Base-by-base conservation (phyloP, 805 yeast species). In the Kregervanrija pseudodelftensis region DNA sequence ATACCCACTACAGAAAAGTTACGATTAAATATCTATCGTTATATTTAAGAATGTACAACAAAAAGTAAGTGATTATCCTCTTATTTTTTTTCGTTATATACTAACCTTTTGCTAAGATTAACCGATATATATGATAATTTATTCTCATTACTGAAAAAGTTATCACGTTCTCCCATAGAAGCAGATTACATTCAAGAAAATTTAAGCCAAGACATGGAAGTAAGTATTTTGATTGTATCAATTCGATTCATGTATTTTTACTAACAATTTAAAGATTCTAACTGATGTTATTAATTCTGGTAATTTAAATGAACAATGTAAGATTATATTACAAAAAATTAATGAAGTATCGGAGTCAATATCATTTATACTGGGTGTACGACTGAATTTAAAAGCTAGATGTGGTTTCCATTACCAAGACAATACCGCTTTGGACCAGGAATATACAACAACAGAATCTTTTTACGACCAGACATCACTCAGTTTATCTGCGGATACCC, bases 71-170 rank as follows among this genome's bases (percentile, higher is more conserved):
- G n/a, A 30, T 38, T 7, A 3, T 38, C 30, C 33, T 12, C 12
- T 30, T 30, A 28, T 38, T 13, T 17, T 38, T 12, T 17, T 38
- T 11, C 14, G 30, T 14, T 38, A 4, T 7, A 22, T 38, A 30
- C 33, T 30, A 31, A 34, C 33, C 8, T 22, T 22, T 13, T 22
- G 33, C 4, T 10, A 14, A 42, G 44, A 42, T 13, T 42, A 17
- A 42, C 44, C 15, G 44, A 42, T 12, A 42, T 42, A 2, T 36
- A 42, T 30, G 32, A 36, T 33, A 40, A 42, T 42, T 37, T 42
- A n/a, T 36, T 36, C n/a, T 36, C 30, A 30, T 35, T 42, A n/a
- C 12, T 42, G 15, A 13, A 14, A 13, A 10, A 33, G 5, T 14
- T 42, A 17, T 31, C 44, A 3, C 28, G 17, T 13, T 36, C 44